Base-by-base conservation (phyloP, 2,329 filamentous ascomycete genomes). In the Juglanconis juglandina region DNA sequence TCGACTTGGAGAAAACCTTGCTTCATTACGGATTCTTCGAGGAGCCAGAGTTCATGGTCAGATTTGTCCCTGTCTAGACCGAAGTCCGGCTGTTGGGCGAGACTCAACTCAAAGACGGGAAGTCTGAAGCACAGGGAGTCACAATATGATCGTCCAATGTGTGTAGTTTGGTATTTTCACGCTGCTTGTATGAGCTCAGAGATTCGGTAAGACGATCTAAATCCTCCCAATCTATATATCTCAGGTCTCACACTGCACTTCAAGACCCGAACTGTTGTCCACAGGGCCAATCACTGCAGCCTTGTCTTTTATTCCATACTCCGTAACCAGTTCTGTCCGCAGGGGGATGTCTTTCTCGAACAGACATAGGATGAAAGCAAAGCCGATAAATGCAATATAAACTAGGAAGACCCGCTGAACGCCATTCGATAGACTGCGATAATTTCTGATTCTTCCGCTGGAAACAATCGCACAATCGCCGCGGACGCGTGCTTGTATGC, bases 401-500 rank as follows among this genome's bases (percentile, higher is more conserved):
- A 68, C 64, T 37, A 64, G 61, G 68, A 69, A 73, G 4, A 62
- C 59, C 8, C 37, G 46, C 46, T 63, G 51, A 35, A 67, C 3
- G 60, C 56, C 32, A 53, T 37, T 11, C 52, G 63, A 3, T 68
- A 65, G 4, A 67, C 63, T 11, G 57, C 65, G 5, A 66, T 52
- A 2, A 70, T 65, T 57, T 69, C 48, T 7, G 42, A 56, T 9
- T 56, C 44, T 1, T 59, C 50, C 2, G 39, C 7, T 13, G 50
- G n/a, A 13, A 67, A 63, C 4, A 51, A n/a, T 39, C 54, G 2
- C 13, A 68, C 48, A 11, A 71, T 69, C 1, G 53, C 56, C 2
- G 59, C 54, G 4, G 67, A 68, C 1, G 68, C 69, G 14, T 63
- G 63, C 34, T 66, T 59, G 41, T 71, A 71, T 4, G 69, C 69